Evolutionary conservation across 2,329 filamentous ascomycete species (phyloP), one percentile per base, ranked within the genome.

Genomic region (Cadophora malorum): DNA sequence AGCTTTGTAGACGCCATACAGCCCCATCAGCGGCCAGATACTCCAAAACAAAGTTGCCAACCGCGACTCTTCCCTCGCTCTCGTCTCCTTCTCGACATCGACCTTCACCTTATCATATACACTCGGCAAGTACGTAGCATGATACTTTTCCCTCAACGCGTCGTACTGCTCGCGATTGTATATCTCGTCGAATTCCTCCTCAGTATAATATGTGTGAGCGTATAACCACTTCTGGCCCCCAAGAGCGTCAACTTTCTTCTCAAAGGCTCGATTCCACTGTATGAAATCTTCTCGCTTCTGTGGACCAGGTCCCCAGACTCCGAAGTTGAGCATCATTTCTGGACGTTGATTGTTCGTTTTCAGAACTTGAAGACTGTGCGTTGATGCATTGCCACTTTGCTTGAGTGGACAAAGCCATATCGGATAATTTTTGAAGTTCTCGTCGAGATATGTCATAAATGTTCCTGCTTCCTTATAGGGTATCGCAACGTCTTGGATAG

Each of bases 191-290:
- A 92, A 93, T 74, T 91, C 88, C 0, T 85, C 81, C 19, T 91
- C 86, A 10, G 87, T 86, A 78, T 96, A 96, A 81, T 94, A 96
- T 0, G 92, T 90, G 74, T 94, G 91, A 2, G 93, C 92, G 79
- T 96, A 96, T 16, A 96, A 82, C 90, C 92, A 96, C 81, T 96
- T 96, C 80, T 90, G 87, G 2, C 93, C 93, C 63, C 89, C 89
- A 1, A 96, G 84, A 70, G 87, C 83, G 55, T 82, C 82, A 7
- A 94, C 86, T 76, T 90, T 90, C 38, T 83, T 80, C 81, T 96
- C 93, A 28, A 96, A 83, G 31, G 83, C 83, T 23, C 90, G 86
- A 79, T 96, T 96, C 75, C 87, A 86, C 35, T 80, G 77, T 2
- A 94, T 83, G 75, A 94, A 95, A 14, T 83, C 83, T 0, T 79